phyloP scores from a whole-genome alignment of 164 flowering plant species.

The Dillenia suffruticosa region DNA sequence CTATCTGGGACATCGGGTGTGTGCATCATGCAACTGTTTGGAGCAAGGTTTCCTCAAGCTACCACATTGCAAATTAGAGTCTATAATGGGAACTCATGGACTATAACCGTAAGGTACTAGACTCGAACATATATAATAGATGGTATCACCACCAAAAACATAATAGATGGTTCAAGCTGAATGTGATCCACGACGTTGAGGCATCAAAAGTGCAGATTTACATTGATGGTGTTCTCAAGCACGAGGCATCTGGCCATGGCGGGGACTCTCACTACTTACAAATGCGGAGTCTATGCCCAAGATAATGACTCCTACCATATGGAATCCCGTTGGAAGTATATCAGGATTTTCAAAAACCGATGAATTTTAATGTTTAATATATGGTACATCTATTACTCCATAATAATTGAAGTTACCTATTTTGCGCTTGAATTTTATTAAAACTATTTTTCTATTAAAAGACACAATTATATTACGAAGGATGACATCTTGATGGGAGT shows the following conservation, averaged over 20 bases:
- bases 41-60: background rate
- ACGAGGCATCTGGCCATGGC: conserved; percentile 16
- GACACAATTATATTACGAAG: too few species aligned
- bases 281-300: conserved; percentile 32
- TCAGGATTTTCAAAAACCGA: conserved; percentile 19
- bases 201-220: conserved; percentile 16
- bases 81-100: conserved; percentile 10
- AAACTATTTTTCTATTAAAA: too few species aligned
- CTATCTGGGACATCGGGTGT: conserved; percentile 12
- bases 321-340: conserved; percentile 41
- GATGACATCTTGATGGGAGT: too few species aligned
- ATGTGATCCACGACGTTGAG: conserved; percentile 34
- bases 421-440: too few species aligned
- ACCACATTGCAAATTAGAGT: conserved; percentile 14
- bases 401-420: too few species aligned
- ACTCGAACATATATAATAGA: conserved; percentile 16
- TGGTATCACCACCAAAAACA: too few species aligned
- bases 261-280: conserved; percentile 28
- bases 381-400: too few species aligned
- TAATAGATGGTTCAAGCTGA: conserved; percentile 27
- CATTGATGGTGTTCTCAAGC: conserved; percentile 23
- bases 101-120: conserved; percentile 1
- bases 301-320: conserved; percentile 17
- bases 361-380: too few species aligned
- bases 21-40: conserved; percentile 17